Base-by-base conservation (phyloP, 1,139 yeast species). In the Pichia sp. region DNA sequence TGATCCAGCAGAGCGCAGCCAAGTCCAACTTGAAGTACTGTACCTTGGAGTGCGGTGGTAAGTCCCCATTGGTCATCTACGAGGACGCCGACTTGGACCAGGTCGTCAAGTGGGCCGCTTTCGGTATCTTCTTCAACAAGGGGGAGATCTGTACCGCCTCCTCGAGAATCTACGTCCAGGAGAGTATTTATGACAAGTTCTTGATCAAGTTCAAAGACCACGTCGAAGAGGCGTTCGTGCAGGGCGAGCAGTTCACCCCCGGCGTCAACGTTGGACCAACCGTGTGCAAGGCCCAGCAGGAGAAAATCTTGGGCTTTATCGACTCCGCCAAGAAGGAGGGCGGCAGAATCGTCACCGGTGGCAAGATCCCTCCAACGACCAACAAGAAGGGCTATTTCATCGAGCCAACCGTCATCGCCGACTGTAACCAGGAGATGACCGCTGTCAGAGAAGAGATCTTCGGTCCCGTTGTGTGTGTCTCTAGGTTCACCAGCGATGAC, bases 261-360 rank as follows among this genome's bases (percentile, higher is more conserved):
- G 73, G 75, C 3, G 81, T 84, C 45, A 79, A 82, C 48, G 80
- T 88, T 41, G 96, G 96, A 0, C 96, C 96, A 12, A 86, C 87
- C 61, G 86, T 88, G 24, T 84, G 91, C 2, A 78, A 81, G 61
- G 68, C 70, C 44, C 92, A 85, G 66, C 76, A 73, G 61, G 84
- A 84, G 45, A 79, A 70, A 64, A 72, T 81, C 49, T 67, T 78
- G 65, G 69, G 69, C 33, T 81, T 78, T 66, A 75, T 81, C 60
- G 77, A 78, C 48, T 69, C 73, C 52, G 85, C 85, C 56, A 75
- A 77, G 67, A 69, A 77, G 53, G 84, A 81, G 67, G 85, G 85
- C 55, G 85, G 85, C 40, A 71, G 71, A 56, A 71, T 79, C 49
- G 71, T 79, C n/a, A 59, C 75, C 47, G 85, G 85, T 43, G 84